Conservation (phyloP, 2,329 filamentous ascomycete genomes). For the Trichophyton schoenleinii region DNA sequence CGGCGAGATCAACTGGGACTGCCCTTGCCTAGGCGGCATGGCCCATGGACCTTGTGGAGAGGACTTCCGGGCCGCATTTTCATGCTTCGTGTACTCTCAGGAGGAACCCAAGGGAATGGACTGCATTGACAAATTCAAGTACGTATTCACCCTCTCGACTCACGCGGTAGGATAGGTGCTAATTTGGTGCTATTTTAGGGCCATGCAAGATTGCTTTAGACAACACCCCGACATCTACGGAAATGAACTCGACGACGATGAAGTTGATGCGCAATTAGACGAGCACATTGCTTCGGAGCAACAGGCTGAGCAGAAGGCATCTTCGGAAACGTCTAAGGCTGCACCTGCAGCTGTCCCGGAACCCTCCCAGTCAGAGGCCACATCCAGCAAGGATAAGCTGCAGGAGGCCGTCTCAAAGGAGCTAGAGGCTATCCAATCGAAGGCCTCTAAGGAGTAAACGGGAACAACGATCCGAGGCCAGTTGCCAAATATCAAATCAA, state of each 20-base stretch:
- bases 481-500: not conserved
- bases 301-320: conserved; percentile 14
- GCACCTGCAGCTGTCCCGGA: conserved; percentile 15
- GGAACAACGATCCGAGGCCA: not conserved
- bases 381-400: not conserved
- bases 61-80: conserved; percentile 90
- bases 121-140: conserved; percentile 97
- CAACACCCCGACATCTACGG: conserved; percentile 88
- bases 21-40: conserved; percentile 94
- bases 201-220: conserved; percentile 96
- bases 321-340: not conserved
- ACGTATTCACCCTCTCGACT: conserved; percentile 27
- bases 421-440: conserved; percentile 15
- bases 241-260: conserved; percentile 67
- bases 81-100: conserved; percentile 91
- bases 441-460: not conserved
- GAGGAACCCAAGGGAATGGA: conserved; percentile 97
- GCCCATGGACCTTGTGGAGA: conserved; percentile 89
- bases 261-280: conserved; percentile 32
- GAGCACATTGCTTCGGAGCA: conserved; percentile 20
- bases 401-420: conserved; percentile 10
- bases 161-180: conserved; percentile 14
- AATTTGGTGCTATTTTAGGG: conserved; percentile 40
- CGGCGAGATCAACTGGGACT: conserved; percentile 99
- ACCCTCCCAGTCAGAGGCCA: conserved; percentile 9